A percentile compares a stretch with the other conserved stretches of the same genome.
phyloP scores from a whole-genome alignment of 2,329 filamentous ascomycete genomes.

The Aspergillus pseudoviridinutans region DNA sequence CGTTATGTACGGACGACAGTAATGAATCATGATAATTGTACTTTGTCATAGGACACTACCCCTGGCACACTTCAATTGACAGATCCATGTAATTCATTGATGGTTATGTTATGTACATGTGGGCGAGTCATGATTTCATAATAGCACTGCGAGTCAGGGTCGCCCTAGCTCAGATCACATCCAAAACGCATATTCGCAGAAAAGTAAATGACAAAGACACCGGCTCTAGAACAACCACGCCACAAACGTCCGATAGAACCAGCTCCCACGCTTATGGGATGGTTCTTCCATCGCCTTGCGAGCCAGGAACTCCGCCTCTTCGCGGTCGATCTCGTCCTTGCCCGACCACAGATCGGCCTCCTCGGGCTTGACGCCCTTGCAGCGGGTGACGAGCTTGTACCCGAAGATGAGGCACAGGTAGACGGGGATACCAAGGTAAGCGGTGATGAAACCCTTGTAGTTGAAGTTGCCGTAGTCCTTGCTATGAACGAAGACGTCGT shows the following conservation, averaged over 20 bases:
- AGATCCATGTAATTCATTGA: not conserved
- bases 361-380: slow-evolving; percentile 52
- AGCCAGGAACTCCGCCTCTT: slow-evolving; percentile 67
- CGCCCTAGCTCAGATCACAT: not conserved
- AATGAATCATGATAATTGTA: not conserved
- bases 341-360: slow-evolving; percentile 67
- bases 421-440: slow-evolving; percentile 71
- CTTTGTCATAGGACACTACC: not conserved
- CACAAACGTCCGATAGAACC: slow-evolving; percentile 58
- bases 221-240: slow-evolving; percentile 56
- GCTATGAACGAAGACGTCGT: slow-evolving; percentile 60
- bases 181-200: not conserved
- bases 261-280: slow-evolving; percentile 34
- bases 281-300: slow-evolving; percentile 43
- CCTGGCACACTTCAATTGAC: not conserved
- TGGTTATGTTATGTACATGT: not conserved
- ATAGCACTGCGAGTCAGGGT: not conserved
- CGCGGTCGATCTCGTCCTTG: slow-evolving; percentile 68
- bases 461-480: slow-evolving; percentile 55
- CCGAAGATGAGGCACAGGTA: slow-evolving; percentile 67
- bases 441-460: slow-evolving; percentile 73
- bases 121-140: not conserved
- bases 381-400: slow-evolving; percentile 58
- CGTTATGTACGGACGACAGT: not conserved
- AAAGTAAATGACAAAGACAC: not conserved